Evolutionary conservation across 306 rosid species (phyloP).

Genomic region (Prunus dulcis): DNA sequence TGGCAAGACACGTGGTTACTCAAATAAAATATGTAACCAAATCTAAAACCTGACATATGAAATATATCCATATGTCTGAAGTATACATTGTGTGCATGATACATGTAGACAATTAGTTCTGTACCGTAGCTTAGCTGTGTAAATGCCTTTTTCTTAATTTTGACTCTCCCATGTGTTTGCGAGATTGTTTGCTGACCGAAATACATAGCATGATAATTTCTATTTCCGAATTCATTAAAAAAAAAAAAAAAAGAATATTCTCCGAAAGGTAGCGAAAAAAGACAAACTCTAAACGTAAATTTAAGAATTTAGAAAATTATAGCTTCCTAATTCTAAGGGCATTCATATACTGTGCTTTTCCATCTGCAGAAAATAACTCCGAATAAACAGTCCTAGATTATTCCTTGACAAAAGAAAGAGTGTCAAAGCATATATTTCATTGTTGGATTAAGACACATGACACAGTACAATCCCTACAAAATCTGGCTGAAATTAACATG

Average conservation of each 20-base stretch:
- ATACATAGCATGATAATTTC: background rate
- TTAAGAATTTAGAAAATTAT: background rate
- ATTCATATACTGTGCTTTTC: background rate
- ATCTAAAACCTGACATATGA: too few relatives aligned
- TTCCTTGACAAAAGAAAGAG: background rate
- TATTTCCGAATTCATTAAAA: background rate
- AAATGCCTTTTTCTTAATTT: background rate
- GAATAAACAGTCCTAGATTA: background rate
- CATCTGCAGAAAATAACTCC: background rate
- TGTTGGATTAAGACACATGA: background rate
- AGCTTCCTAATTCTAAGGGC: background rate
- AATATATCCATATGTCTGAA: too few relatives aligned
- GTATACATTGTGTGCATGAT: background rate
- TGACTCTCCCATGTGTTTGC: background rate
- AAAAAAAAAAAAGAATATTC: background rate
- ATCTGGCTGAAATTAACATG: background rate
- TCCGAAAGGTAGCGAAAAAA: background rate
- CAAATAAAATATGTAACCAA: too few relatives aligned
- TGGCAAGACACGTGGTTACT: too few relatives aligned
- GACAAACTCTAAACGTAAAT: background rate
- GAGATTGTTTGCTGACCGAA: background rate
- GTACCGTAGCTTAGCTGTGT: background rate
- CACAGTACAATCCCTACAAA: background rate
- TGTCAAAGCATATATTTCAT: background rate
- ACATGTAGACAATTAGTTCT: background rate